These are phyloP conservation scores for Salvia sclarea DNA, from an alignment of 305 asterid species.

Conservation along the genomic window DNA sequence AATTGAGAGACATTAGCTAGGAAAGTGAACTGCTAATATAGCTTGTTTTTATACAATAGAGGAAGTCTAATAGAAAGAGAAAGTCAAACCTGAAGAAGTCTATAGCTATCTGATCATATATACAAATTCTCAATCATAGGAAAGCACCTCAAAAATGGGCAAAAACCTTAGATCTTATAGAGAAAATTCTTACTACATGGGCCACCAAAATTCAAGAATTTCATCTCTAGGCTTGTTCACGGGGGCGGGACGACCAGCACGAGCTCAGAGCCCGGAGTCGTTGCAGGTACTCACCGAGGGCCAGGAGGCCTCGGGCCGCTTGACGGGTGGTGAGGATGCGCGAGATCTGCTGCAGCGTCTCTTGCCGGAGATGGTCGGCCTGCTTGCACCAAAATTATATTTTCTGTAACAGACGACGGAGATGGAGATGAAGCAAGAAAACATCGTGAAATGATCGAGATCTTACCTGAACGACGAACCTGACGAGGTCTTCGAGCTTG, in stretches of 20 bases:
- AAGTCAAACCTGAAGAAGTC: slow-evolving; percentile 8
- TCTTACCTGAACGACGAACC: slow-evolving; percentile 85
- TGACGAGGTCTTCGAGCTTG: slow-evolving; percentile 59
- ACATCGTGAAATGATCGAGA: background rate
- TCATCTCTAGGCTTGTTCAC: slow-evolving; percentile 40
- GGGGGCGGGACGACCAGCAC: slow-evolving; percentile 51
- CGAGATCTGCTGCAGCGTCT: slow-evolving; percentile 67
- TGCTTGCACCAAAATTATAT: slow-evolving; percentile 30
- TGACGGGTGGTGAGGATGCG: slow-evolving; percentile 56
- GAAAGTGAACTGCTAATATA: slow-evolving; percentile 5
- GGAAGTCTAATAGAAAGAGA: background rate
- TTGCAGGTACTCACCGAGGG: slow-evolving; percentile 70
- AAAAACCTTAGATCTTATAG: slow-evolving; percentile 22
- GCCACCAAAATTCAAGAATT: background rate
- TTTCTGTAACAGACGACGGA: background rate
- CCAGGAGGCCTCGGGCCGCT: slow-evolving; percentile 73
- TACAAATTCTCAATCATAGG: slow-evolving; percentile 47
- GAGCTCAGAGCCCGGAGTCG: slow-evolving; percentile 73
- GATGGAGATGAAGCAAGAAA: background rate
- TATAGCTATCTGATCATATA: slow-evolving; percentile 36
- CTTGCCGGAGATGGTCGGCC: slow-evolving; percentile 92
- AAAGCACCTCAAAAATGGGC: slow-evolving; percentile 43
- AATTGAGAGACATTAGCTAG: background rate
- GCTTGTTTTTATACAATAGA: background rate
- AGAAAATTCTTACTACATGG: slow-evolving; percentile 6